Evolutionary conservation across 345 rosid species (phyloP).

Genomic region (Populus alba): DNA sequence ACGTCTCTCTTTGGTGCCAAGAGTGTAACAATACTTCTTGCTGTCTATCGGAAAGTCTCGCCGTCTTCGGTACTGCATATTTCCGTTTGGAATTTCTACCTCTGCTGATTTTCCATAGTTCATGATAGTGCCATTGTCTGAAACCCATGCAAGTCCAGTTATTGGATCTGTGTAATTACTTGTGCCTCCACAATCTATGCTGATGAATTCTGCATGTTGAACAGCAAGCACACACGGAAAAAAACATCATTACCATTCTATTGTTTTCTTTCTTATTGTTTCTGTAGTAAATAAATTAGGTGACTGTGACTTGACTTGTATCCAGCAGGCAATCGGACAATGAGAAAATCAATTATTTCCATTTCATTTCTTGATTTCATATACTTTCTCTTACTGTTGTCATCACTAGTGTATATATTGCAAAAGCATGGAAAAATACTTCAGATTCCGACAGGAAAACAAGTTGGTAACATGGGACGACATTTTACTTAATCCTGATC

Average conservation of each 20-base stretch:
- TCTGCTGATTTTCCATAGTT: slow-evolving; percentile 44
- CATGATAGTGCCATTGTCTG: slow-evolving; percentile 60
- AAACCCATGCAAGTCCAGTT: slow-evolving; percentile 78
- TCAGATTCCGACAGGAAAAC: neutral
- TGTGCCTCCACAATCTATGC: slow-evolving; percentile 87
- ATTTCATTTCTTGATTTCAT: neutral
- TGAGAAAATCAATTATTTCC: neutral
- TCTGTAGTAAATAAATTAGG: neutral
- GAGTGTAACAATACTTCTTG: slow-evolving; percentile 79
- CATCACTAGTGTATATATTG: neutral
- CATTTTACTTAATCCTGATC: too few species aligned
- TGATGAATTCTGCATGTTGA: slow-evolving; percentile 64
- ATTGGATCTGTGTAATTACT: slow-evolving; percentile 62
- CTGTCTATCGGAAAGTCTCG: slow-evolving; percentile 79
- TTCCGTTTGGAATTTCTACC: slow-evolving; percentile 38
- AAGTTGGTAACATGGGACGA: neutral
- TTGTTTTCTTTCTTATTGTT: neutral
- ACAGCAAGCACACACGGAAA: too few species aligned
- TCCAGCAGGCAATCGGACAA: neutral
- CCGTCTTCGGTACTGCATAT: slow-evolving; percentile 50
- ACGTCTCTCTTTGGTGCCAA: slow-evolving; percentile 66
- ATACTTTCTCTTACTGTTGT: neutral
- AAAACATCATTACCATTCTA: neutral
- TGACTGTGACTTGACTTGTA: neutral
- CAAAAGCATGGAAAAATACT: neutral